Percentiles rank a stretch among this genome's conserved stretches.
Conservation (phyloP, 371 early-diverging fungal species). For the Haplosporangium sp. region DNA sequence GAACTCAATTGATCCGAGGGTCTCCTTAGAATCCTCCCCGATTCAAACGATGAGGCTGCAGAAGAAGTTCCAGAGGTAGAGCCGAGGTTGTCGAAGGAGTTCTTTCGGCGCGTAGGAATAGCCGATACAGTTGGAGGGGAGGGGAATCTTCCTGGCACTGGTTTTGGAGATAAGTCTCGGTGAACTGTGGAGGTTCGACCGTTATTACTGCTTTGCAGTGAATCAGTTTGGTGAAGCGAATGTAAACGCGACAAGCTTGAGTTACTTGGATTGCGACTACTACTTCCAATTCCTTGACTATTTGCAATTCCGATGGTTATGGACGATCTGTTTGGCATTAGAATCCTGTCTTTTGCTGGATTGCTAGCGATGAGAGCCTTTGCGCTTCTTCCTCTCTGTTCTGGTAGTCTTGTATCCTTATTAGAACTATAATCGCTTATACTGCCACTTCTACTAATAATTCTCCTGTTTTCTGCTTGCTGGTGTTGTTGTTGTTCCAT, state of each 20-base stretch:
- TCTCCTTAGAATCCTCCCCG: slow-evolving; percentile 30
- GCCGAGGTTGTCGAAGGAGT: slow-evolving; percentile 51
- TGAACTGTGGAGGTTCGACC: slow-evolving; percentile 21
- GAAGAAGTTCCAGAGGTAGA: slow-evolving; percentile 50
- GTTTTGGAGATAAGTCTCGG: slow-evolving; percentile 47
- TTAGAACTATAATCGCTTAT: slow-evolving; percentile 8
- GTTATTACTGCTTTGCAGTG: slow-evolving; percentile 29
- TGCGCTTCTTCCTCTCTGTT: slow-evolving; percentile 29
- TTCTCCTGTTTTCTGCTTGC: slow-evolving; percentile 11
- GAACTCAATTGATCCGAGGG: slow-evolving; percentile 52
- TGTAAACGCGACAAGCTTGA: slow-evolving; percentile 50
- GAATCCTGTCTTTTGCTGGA: slow-evolving; percentile 41
- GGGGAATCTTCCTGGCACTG: slow-evolving; percentile 35
- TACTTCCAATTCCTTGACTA: slow-evolving; percentile 50
- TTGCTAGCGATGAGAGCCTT: slow-evolving; percentile 6
- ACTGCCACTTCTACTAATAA: slow-evolving; percentile 3
- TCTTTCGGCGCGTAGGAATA: slow-evolving; percentile 47
- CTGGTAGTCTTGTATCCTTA: slow-evolving; percentile 13
- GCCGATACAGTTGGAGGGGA: slow-evolving; percentile 31
- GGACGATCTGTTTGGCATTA: slow-evolving; percentile 53
- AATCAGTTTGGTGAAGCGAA: slow-evolving; percentile 46
- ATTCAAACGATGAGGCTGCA: slow-evolving; percentile 50
- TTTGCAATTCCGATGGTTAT: slow-evolving; percentile 55
- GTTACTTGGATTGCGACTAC: slow-evolving; percentile 43
- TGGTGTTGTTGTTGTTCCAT: slow-evolving; percentile 10